Conservation (phyloP, 148 eudicot genomes). For the Camellia japonica region DNA sequence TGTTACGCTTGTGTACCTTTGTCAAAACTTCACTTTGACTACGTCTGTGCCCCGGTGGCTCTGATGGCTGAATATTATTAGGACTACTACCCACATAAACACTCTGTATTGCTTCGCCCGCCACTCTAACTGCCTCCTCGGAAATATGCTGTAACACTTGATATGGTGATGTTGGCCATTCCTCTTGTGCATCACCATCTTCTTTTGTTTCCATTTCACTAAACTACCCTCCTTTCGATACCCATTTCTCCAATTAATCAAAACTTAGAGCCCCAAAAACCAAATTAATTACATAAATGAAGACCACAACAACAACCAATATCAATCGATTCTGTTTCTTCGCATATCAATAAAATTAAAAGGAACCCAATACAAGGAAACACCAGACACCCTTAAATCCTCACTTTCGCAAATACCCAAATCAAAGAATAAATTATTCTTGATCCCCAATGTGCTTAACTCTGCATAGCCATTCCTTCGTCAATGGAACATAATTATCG, state of each 20-base stretch:
- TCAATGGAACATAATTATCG: too few species aligned
- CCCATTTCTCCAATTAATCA: slow-evolving; percentile 19
- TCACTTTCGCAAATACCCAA: background rate
- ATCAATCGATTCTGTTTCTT: background rate
- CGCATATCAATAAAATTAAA: background rate
- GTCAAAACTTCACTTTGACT: slow-evolving; percentile 57
- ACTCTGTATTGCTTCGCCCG: slow-evolving; percentile 49
- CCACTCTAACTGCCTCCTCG: slow-evolving; percentile 67
- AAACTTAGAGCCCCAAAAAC: slow-evolving; percentile 15
- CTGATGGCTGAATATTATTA: slow-evolving; percentile 31
- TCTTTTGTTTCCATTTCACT: slow-evolving; percentile 50
- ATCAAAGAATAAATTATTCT: background rate
- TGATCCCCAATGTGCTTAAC: background rate
- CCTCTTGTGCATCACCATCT: slow-evolving; percentile 38
- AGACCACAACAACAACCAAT: background rate
- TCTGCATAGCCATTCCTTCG: background rate
- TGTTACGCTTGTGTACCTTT: slow-evolving; percentile 32
- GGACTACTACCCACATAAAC: slow-evolving; percentile 36
- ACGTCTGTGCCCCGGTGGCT: slow-evolving; percentile 45
- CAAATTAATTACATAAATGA: background rate
- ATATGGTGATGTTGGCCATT: slow-evolving; percentile 49
- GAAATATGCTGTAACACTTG: slow-evolving; percentile 62
- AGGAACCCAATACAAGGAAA: background rate
- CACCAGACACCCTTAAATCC: background rate
- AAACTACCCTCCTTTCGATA: slow-evolving; percentile 23